Base-by-base conservation (phyloP, 1,284 basidiomycete species). In the Stygiomarasmius scandens region DNA sequence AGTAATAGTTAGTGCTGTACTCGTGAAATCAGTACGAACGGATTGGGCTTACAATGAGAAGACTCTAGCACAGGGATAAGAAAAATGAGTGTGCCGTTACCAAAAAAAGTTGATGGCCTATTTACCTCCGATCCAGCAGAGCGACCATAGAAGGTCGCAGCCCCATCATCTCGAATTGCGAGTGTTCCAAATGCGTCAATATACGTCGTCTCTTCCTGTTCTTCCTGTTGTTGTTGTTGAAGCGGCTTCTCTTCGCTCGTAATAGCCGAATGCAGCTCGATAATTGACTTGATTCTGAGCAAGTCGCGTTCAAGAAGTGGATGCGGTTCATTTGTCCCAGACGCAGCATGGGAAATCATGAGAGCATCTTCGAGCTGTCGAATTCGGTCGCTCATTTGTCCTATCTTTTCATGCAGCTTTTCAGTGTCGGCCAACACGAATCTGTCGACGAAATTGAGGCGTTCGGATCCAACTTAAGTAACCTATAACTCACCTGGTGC, bases 361-460 rank as follows among this genome's bases (percentile, higher is more conserved):
- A 91, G 77, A 0, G 87, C 87, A 59, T 90, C 87, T 68, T 90
- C 89, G n/a, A 91, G 81, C 56, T 83, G 84, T 34, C 87, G 81
- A 58, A 91, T 90, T 34, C 89, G 85, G 66, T 90, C 82, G 61
- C 84, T 85, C 88, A 91, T 90, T 47, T 79, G 77, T 0, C 81
- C 73, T 47, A 91, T 90, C 69, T 90, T 90, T 52, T 80, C 74
- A 66, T 92, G 89, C 25, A 92, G 73, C 61, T 85, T 83, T 58
- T 90, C 88, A 2, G 89, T 91, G 62, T 89, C 87, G 1, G 88
- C 87, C n/a, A 90, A 80, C 38, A 90, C 86, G 65, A 91, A 90
- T 52, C 89, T 89, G 56, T 5, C 19, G 27, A 41, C 20, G 3
- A 19, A 20, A 24, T 36, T 10, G 56, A 29, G 58, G 64, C 43